Percentiles rank a stretch among this genome's conserved stretches.
Conservation (phyloP, 2,329 filamentous ascomycete species). For the Neonectria ditissima region DNA sequence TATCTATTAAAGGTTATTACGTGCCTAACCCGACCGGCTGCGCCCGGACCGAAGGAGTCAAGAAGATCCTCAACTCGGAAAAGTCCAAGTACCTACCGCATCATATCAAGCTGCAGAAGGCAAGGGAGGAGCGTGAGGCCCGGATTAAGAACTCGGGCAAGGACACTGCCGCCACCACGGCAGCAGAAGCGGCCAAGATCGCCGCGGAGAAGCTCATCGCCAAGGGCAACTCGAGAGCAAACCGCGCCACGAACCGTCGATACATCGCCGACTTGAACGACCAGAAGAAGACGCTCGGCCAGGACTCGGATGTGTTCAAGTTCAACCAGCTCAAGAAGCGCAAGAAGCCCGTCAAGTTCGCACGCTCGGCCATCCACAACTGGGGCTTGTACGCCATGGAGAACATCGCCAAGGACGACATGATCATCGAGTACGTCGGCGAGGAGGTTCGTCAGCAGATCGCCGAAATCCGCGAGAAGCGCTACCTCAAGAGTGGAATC, state of each 20-base stretch:
- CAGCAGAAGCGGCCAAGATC: conserved; percentile 77
- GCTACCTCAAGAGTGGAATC: conserved; percentile 95
- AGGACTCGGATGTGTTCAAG: conserved; percentile 89
- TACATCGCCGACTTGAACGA: conserved; percentile 95
- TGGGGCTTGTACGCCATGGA: conserved; percentile 99
- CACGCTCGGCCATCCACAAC: conserved; percentile 96
- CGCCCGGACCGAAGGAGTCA: conserved; percentile 91
- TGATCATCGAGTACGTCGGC: conserved; percentile 99
- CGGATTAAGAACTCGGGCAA: conserved; percentile 74
- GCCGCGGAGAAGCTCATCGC: conserved; percentile 83
- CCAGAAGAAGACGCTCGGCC: conserved; percentile 86
- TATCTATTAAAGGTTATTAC: conserved; percentile 75
- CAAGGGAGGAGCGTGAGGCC: conserved; percentile 91
- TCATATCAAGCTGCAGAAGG: conserved; percentile 94
- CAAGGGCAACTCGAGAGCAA: conserved; percentile 91
- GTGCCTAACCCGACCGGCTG: conserved; percentile 87
- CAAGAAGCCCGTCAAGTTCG: conserved; percentile 99
- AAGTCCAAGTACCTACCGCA: conserved; percentile 99
- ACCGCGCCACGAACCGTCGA: conserved; percentile 94
- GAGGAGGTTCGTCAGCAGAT: conserved; percentile 98
- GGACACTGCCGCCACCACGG: conserved; percentile 72
- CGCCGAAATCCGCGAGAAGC: conserved; percentile 92
- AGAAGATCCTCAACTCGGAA: conserved; percentile 96
- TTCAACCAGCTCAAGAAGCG: conserved; percentile 99
- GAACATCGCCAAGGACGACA: conserved; percentile 95